A percentile compares a stretch with the other conserved stretches of the same genome.
Conservation (phyloP, 2,329 filamentous ascomycete species). For the Arthroderma sp. region DNA sequence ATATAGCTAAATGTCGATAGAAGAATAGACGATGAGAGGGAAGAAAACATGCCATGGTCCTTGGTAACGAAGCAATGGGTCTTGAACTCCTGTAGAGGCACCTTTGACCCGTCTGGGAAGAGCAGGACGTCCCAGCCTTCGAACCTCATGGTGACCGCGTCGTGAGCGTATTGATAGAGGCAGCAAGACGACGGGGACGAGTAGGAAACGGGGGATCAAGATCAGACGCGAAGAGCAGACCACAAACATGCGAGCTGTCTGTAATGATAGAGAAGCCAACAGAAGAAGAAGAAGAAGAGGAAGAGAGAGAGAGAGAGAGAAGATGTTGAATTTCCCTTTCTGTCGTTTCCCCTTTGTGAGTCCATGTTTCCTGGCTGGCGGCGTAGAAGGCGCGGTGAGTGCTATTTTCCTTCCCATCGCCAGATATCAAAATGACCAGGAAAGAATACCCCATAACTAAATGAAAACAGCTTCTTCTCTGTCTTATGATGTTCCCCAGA, state of each 20-base stretch:
- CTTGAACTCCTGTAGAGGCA: slow-evolving; percentile 72
- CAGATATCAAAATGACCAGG: neutral
- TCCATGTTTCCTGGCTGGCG: neutral
- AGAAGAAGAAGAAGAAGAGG: neutral
- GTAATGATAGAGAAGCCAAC: neutral
- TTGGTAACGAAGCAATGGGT: slow-evolving; percentile 59
- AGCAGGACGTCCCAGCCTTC: slow-evolving; percentile 77
- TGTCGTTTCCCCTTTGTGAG: neutral
- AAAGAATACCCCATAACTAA: neutral
- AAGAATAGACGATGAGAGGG: too few species aligned
- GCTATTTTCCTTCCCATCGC: neutral
- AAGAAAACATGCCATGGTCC: slow-evolving; percentile 31
- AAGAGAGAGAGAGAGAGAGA: neutral
- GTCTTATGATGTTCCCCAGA: too few species aligned
- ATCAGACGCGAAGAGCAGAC: neutral
- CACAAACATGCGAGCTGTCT: neutral
- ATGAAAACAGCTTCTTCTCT: neutral
- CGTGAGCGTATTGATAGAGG: neutral
- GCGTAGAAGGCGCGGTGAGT: neutral
- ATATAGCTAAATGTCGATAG: slow-evolving; percentile 4
- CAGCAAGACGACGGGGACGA: slow-evolving; percentile 17
- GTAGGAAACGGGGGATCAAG: neutral
- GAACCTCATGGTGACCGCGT: slow-evolving; percentile 54
- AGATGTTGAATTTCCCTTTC: neutral
- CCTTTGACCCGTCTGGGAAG: slow-evolving; percentile 55